Evolutionary conservation across 2,329 filamentous ascomycete species (phyloP).

Genomic region (Aspergillus sp.): DNA sequence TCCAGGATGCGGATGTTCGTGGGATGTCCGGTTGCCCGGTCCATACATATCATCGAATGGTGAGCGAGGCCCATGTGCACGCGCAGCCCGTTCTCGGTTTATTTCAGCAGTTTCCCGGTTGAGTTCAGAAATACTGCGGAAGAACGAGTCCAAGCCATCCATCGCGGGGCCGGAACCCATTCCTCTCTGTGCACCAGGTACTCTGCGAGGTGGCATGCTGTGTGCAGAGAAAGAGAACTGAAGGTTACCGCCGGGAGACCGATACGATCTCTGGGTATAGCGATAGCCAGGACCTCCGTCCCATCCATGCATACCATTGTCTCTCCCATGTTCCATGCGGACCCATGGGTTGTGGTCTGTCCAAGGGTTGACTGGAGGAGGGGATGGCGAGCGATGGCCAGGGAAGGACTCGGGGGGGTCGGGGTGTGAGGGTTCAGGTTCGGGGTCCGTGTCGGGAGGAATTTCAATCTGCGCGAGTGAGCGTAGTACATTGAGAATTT

Average conservation of each 20-base stretch:
- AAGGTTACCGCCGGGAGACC: slow-evolving; percentile 49
- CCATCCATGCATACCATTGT: slow-evolving; percentile 16
- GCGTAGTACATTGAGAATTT: neutral
- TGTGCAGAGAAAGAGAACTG: slow-evolving; percentile 37
- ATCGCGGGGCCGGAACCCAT: slow-evolving; percentile 28
- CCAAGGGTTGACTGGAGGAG: slow-evolving; percentile 31
- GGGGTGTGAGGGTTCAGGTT: slow-evolving; percentile 11
- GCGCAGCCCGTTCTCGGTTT: slow-evolving; percentile 15
- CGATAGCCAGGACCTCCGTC: slow-evolving; percentile 14
- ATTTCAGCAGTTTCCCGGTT: slow-evolving; percentile 38
- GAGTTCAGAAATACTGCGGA: slow-evolving; percentile 46
- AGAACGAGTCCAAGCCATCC: slow-evolving; percentile 45
- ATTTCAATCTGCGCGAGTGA: slow-evolving; percentile 31
- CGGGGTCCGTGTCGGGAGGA: slow-evolving; percentile 26
- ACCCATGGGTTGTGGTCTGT: slow-evolving; percentile 50
- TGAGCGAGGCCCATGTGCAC: slow-evolving; percentile 8
- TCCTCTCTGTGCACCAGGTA: slow-evolving; percentile 9
- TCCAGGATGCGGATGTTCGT: slow-evolving; percentile 24
- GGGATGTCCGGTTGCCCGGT: slow-evolving; percentile 1
- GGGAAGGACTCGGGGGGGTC: slow-evolving; percentile 28
- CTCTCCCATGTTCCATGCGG: slow-evolving; percentile 37
- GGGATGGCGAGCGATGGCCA: slow-evolving; percentile 18
- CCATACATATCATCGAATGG: slow-evolving; percentile 8
- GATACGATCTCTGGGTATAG: slow-evolving; percentile 38
- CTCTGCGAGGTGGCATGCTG: slow-evolving; percentile 19